A percentile compares a stretch with the other conserved stretches of the same genome.
These are phyloP conservation scores for Gonapodya sp. DNA, from an alignment of 192 early-diverging fungal genomes.

Conservation along the genomic window DNA sequence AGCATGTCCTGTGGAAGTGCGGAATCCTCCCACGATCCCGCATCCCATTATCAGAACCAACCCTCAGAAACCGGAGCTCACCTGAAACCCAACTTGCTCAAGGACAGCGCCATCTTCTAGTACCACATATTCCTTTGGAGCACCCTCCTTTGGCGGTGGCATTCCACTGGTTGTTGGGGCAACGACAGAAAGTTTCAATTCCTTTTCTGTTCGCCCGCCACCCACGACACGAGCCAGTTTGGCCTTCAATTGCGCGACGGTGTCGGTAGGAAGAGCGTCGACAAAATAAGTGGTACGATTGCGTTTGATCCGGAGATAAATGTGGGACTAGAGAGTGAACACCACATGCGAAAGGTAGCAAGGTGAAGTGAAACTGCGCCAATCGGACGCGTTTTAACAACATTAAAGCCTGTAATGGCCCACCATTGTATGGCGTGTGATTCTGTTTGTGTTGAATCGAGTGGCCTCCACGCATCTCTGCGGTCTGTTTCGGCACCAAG, in stretches of 20 bases:
- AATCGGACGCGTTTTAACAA: no score
- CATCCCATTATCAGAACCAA: no score
- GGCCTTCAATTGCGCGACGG: constrained; percentile 25
- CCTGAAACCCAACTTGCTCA: neutral
- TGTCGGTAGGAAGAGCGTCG: constrained; percentile 19
- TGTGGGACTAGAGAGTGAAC: constrained; percentile 9
- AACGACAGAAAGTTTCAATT: constrained; percentile 17
- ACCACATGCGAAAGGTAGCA: no score
- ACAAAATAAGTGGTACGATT: constrained; percentile 32
- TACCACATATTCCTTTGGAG: constrained; percentile 16
- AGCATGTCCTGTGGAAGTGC: no score
- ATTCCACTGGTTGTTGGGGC: neutral
- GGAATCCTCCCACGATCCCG: no score
- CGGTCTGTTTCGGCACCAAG: no score
- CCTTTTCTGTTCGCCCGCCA: constrained; percentile 8
- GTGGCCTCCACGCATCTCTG: no score
- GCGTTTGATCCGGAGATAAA: constrained; percentile 31
- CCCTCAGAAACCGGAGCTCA: no score
- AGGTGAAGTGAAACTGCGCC: no score
- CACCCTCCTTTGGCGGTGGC: neutral
- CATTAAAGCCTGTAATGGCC: no score
- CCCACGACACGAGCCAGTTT: constrained; percentile 19
- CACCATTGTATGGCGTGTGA: no score
- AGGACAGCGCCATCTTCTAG: constrained; percentile 14
- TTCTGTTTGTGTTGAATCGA: no score